Base-by-base conservation (phyloP, 225 moss, liverwort and hornwort species). In the Marchantia paleacea region DNA sequence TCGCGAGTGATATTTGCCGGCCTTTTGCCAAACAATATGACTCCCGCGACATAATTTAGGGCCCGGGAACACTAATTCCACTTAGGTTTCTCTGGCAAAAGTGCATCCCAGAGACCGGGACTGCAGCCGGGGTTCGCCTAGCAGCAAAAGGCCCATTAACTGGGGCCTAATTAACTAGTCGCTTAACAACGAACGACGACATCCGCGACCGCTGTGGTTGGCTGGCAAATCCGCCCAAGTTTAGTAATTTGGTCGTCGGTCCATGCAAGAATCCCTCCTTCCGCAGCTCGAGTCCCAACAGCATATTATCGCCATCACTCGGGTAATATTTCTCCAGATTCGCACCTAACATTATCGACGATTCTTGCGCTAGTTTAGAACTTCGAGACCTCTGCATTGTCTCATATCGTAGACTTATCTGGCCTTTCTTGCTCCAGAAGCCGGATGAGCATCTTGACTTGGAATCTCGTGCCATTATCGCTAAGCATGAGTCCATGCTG, bases 221-320 rank as follows among this genome's bases (percentile, higher is more conserved):
- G 29, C 67, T 30, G 28, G 29, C 26, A 6, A 0, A 67, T 26
- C n/a, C 12, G 67, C 20, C 67, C 67, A 67, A 67, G 67, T 26
- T 67, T 67, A 67, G 67, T 6, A 0, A 67, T 22, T 15, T 22
- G 61, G 7, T 22, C 7, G 61, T 61, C 61, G 14, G 16, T 61
- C 61, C 61, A 18, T 61, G 61, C 61, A 15, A 11, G 61, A 61
- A 61, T 61, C 61, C 16, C 61, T n/a, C 16, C 16, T 19, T 18
- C 61, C 61, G 7, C 67, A 28, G 67, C 67, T 67, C 67, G 29
- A 67, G 67, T 67, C 67, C 67, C 67, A 24, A 67, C 67, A 30
- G 19, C 57, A 57, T 30, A 15, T 22, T 61, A 61, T 61, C 61
- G n/a, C 19, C 55, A 55, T 63, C 20, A 19, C 63, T n/a, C 20